Conservation (phyloP, 257 asterid genomes). For the Solanum bulbocastanum region DNA sequence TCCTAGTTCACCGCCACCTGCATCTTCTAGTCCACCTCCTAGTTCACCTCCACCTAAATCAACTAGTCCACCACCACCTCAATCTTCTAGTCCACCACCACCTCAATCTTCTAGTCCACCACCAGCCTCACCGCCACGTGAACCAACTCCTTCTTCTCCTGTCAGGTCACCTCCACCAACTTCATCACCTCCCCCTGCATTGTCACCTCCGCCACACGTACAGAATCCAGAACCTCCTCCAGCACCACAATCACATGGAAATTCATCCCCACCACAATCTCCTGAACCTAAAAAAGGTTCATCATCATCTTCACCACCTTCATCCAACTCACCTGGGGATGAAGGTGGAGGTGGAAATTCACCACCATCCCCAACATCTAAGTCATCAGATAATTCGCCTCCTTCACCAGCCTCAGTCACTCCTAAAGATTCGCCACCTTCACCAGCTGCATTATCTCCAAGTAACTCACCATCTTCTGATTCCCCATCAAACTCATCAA, state of each 20-base stretch:
- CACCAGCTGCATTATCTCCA: conserved; percentile 1
- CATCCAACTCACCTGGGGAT: not conserved
- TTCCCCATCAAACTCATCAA: conserved; percentile 5
- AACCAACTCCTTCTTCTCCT: conserved; percentile 10
- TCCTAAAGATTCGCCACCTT: conserved; percentile 33
- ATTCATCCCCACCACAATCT: conserved; percentile 15
- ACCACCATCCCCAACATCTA: not conserved
- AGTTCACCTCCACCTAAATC: not conserved
- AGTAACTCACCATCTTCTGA: not conserved
- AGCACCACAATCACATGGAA: not conserved
- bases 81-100: not conserved
- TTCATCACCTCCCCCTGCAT: conserved; percentile 18
- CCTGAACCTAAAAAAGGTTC: conserved; percentile 24
- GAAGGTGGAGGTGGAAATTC: not conserved
- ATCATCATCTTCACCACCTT: conserved; percentile 16
- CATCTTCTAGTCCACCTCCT: conserved; percentile 2
- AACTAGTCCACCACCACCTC: not conserved
- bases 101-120: conserved; percentile 20
- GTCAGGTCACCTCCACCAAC: not conserved
- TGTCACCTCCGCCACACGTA: conserved; percentile 19
- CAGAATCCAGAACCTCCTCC: conserved; percentile 19
- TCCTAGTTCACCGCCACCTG: conserved; percentile 9
- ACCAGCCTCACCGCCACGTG: conserved; percentile 13
- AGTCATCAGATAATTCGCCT: conserved; percentile 1
- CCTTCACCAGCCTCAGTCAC: conserved; percentile 32